Base-by-base conservation (phyloP, 768 basidiomycete species). In the Podaxis mareebaensis region DNA sequence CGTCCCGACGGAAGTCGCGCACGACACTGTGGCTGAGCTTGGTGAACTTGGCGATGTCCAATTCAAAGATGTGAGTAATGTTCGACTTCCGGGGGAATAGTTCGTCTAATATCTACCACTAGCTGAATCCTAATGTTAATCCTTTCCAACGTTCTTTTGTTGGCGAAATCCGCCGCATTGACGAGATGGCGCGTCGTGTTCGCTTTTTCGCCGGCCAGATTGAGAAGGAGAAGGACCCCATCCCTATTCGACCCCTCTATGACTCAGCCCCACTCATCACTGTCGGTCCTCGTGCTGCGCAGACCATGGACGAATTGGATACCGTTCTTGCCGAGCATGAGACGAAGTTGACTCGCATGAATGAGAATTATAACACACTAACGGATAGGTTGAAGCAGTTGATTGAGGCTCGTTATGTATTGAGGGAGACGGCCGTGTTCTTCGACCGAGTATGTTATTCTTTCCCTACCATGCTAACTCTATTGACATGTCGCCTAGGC, bases 71-170 rank as follows among this genome's bases (percentile, higher is more conserved):
- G 95, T 96, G 69, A 68, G 91, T 67, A 13, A 6, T 24, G 17
- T 39, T 26, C 22, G 17, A 7, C 36, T 39, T 57, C 15, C 15
- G 10, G 10, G 13, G 30, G 51, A 33, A 24, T 55, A 1, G 17
- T 8, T 44, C n/a, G 30, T 11, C 33, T 40, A 28, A 58, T 26
- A n/a, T n/a, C 30, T 33, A 15, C 42, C 30, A 39, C 10, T 72
- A 99, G 96, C 79, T 99, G 68, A 99, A 99, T 76, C 93, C 96
- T 12, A 86, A 86, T 65, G 88, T 98, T 69, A 98, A 96, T 76
- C 92, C 96, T 17, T 99, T 99, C 80, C 96, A 99, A 82, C 93
- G 97, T 66, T 95, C 96, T 4, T 99, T 96, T 75, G 93, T 97
- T 65, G 93, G 92, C 39, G 96, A 97, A 74, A 94, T 99, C 67